Evolutionary conservation across 495 filamentous ascomycete species (phyloP).

Genomic region (Amorphotheca resinae): DNA sequence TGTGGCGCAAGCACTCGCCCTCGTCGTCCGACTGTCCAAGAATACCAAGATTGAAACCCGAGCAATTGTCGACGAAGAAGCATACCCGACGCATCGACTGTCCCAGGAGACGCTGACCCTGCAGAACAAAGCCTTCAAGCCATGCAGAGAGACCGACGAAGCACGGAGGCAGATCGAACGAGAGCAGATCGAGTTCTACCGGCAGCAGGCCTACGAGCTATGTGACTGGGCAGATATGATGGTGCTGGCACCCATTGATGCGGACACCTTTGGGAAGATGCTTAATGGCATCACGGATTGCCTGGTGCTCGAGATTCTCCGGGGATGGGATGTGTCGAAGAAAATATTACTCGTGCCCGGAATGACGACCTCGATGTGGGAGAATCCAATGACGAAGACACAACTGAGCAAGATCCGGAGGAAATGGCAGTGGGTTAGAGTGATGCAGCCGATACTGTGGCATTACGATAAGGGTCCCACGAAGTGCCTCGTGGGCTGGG

Average conservation of each 20-base stretch:
- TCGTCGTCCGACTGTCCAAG: conserved; percentile 42
- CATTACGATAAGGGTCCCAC: conserved; percentile 38
- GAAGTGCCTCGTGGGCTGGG: conserved; percentile 49
- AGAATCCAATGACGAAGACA: conserved; percentile 70
- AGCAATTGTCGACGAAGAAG: conserved; percentile 39
- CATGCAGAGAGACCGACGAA: conserved; percentile 13
- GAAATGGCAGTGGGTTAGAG: conserved; percentile 73
- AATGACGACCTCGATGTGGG: conserved; percentile 75
- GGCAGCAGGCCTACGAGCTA: conserved; percentile 51
- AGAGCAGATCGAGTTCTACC: conserved; percentile 31
- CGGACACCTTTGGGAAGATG: conserved; percentile 72
- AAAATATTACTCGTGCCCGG: conserved; percentile 70
- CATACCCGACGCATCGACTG: conserved; percentile 28
- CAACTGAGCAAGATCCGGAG: conserved; percentile 67
- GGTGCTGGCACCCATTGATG: conserved; percentile 71
- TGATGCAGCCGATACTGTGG: conserved; percentile 62
- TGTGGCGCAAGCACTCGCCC: conserved; percentile 37
- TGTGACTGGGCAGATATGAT: conserved; percentile 82
- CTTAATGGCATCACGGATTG: conserved; percentile 65
- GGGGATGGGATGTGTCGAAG: conserved; percentile 75
- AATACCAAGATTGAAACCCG: conserved; percentile 40
- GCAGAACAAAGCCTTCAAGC: conserved; percentile 25
- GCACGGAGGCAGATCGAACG: conserved; percentile 12
- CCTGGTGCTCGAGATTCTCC: conserved; percentile 57
- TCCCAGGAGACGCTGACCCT: conserved; percentile 38